These are phyloP conservation scores for Dipteronia sinensis DNA, from an alignment of 345 rosid genomes.

Conservation along the genomic window DNA sequence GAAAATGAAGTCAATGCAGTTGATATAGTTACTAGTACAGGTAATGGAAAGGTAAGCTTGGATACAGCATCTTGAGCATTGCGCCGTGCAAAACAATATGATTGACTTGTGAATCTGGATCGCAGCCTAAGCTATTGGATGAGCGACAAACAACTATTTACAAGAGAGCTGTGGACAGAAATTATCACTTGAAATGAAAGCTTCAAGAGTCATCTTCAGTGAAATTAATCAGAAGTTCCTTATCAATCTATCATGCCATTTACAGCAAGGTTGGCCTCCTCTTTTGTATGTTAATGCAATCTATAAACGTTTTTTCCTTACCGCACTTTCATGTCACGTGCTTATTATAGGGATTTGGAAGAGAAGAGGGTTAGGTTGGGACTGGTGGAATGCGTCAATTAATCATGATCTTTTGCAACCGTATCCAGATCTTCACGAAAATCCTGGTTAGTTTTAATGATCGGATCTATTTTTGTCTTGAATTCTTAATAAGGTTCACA, in stretches of 20 bases:
- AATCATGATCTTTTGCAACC: constrained; percentile 97
- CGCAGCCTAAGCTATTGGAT: constrained; percentile 92
- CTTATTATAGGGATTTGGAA: constrained; percentile 70
- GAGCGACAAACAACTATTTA: constrained; percentile 92
- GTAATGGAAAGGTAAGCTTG: constrained; percentile 91
- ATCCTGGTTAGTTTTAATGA: too few relatives aligned
- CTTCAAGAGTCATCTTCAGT: constrained; percentile 93
- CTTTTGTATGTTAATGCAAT: background rate
- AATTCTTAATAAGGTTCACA: too few relatives aligned
- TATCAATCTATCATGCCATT: constrained; percentile 79
- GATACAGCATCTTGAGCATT: background rate
- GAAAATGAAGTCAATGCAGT: constrained; percentile 91
- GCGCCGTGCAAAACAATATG: too few relatives aligned
- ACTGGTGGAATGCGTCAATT: constrained; percentile 92
- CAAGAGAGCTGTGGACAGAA: constrained; percentile 79
- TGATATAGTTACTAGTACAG: constrained; percentile 88
- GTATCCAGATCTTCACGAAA: too few relatives aligned
- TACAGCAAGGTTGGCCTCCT: constrained; percentile 64
- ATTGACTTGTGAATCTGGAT: background rate
- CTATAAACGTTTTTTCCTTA: too few relatives aligned
- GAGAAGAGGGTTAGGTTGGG: constrained; percentile 96
- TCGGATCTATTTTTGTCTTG: constrained; percentile 12
- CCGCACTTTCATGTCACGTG: background rate
- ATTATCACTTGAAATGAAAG: constrained; percentile 94
- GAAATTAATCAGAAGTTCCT: constrained; percentile 82